Evolutionary conservation across 305 asterid species (phyloP), one percentile per base, ranked within the genome.

Genomic region (Fraxinus platypoda): DNA sequence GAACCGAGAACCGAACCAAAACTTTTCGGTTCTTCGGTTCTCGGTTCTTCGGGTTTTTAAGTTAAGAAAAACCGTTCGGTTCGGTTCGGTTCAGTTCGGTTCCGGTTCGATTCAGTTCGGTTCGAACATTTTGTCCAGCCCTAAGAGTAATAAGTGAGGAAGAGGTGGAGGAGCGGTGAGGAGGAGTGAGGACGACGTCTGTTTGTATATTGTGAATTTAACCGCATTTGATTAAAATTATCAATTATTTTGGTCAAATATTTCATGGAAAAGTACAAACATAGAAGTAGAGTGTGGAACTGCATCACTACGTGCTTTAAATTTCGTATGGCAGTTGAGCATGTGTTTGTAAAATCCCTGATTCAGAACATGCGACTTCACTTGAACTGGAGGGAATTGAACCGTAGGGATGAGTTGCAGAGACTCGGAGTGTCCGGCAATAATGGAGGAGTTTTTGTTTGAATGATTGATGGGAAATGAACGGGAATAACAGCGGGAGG

Each of bases 401-500:
- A 76, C 81, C 77, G 84, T 74, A 75, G 81, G 33, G 75, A 37
- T 34, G 49, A 9, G 78, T 68, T 59, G 71, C 41, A n/a, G n/a
- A n/a, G n/a, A n/a, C n/a, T n/a, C n/a, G 41, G 12, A 46, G 72
- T 25, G 82, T 80, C 66, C 89, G 85, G 84, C 88, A 79, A 75
- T 49, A 54, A 38, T 26, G 8, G 28, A 13, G 79, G 76, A 62
- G 26, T 9, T 80, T 79, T 31, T 41, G 75, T 89, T 89, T 86
- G 83, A 86, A 92, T 79, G 25, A 76, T 38, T 52, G n/a, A 73
- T 38, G 25, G 64, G 43, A 82, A 79, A 72, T 52, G 90, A 87
- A 91, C 91, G 93, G 91, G 93, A 90, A 87, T 87, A 78, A 90
- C 88, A 73, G 91, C 75, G 86, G 54, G 78, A 35, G 30, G 8